phyloP scores from a whole-genome alignment of 352 stramenopile species.

The Globisporangium emineosum region DNA sequence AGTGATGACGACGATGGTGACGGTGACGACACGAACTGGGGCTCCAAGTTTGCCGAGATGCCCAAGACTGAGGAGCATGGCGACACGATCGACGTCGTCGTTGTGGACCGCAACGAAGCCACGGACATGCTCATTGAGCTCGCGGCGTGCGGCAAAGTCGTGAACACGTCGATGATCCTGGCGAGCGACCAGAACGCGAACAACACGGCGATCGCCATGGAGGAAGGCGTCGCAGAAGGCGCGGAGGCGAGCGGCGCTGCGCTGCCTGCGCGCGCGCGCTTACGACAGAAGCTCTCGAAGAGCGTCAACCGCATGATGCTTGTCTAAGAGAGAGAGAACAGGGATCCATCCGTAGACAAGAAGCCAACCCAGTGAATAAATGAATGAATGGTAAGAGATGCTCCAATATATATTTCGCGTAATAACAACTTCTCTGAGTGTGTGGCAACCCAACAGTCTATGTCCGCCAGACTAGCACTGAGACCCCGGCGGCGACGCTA shows the following conservation, averaged over 20 bases:
- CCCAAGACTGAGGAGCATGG: constrained; percentile 46
- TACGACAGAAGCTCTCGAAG: constrained; percentile 35
- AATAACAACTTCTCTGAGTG: constrained; percentile 9
- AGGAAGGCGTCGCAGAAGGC: constrained; percentile 20
- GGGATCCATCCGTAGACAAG: not conserved
- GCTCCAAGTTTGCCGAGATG: constrained; percentile 50
- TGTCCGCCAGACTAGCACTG: constrained; percentile 90
- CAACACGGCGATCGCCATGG: constrained; percentile 37
- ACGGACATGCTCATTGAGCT: constrained; percentile 71
- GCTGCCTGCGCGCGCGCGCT: constrained; percentile 21
- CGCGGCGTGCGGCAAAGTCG: constrained; percentile 54
- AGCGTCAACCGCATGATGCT: constrained; percentile 52
- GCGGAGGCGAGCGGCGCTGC: constrained; percentile 17
- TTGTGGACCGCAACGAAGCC: constrained; percentile 56
- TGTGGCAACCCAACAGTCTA: too few species aligned
- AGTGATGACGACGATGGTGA: constrained; percentile 12
- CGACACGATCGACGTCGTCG: constrained; percentile 62
- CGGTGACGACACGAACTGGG: constrained; percentile 27
- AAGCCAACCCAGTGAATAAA: constrained; percentile 2
- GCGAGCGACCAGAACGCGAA: constrained; percentile 28
- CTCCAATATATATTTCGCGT: constrained; percentile 8
- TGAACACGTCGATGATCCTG: constrained; percentile 43
- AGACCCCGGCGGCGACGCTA: constrained; percentile 89
- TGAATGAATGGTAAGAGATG: not conserved
- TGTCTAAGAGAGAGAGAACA: constrained; percentile 24